Base-by-base conservation (phyloP, 2,329 filamentous ascomycete genomes). In the Colletotrichum sansevieriae region DNA sequence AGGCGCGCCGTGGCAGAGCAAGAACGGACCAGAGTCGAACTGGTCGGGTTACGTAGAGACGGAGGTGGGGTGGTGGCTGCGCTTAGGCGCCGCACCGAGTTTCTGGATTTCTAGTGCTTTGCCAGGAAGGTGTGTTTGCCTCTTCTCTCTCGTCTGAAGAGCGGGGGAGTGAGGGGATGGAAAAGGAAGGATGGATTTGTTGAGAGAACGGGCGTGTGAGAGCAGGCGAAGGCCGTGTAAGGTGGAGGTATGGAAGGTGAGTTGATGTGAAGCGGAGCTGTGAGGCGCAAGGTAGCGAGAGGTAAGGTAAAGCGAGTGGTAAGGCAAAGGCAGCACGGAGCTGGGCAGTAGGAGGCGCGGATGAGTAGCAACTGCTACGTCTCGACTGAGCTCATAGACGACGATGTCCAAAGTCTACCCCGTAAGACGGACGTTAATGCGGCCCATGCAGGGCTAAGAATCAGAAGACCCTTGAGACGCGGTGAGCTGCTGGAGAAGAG, bases 1-100 rank as follows among this genome's bases (percentile, higher is more conserved):
- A 35, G 55, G 62, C 43, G 66, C 66, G 62, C 66, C 56, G 66
- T 61, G 66, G 65, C 62, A 65, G 62, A 65, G 56, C 55, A 60
- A 56, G 46, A 65, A 55, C 47, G 55, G 55, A 52, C 65, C 55
- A 57, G 52, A 56, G 43, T 44, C 46, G 43, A 56, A 61, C 62
- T 68, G 55, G 54, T 43, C 39, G 39, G 65, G 46, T 54, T 68
- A 41, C 47, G 65, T 54, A 49, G 66, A 69, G 62, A 39, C 66
- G 49, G 56, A 60, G 62, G 62, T 69, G 66, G 66, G 55, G 66
- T 60, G 66, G 66, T 69, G 62, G 66, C 63, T 69, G 63, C 66
- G 66, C 66, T 69, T 69, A 56, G 66, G 63, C 66, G 56, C 62
- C 41, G 56, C 66, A 69, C 66, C 66, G 66, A 55, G 55, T 63